Percentiles rank a stretch among this genome's conserved stretches.
These are phyloP conservation scores for Coccomyxa subellipsoidea DNA, from an alignment of 163 green algal species.

Conservation along the genomic window DNA sequence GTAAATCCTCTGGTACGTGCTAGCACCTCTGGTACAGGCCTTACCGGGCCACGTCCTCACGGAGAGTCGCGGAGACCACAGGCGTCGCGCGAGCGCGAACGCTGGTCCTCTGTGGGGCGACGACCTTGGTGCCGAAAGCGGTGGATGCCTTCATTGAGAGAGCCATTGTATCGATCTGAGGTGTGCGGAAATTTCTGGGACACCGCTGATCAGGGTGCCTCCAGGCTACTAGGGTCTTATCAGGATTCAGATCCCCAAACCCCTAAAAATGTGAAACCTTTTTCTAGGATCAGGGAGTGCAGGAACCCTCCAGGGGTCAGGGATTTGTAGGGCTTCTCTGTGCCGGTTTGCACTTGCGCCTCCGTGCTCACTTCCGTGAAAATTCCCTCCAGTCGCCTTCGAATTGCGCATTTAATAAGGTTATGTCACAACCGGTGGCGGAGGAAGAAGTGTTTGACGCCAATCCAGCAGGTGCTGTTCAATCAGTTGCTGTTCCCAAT, in stretches of 20 bases:
- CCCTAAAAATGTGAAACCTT: no score
- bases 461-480: neutral
- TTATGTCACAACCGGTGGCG: neutral
- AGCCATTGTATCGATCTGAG: constrained; percentile 4
- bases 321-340: no score
- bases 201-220: neutral
- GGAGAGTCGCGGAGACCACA: neutral
- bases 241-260: neutral
- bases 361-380: neutral
- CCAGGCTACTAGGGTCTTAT: neutral
- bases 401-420: neutral
- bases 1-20: neutral
- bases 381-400: neutral
- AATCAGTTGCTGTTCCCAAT: neutral
- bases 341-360: no score
- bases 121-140: neutral
- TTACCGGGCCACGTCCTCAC: constrained; percentile 15
- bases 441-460: neutral
- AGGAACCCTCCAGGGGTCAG: no score
- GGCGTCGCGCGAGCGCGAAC: neutral
- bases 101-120: neutral
- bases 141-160: constrained; percentile 10
- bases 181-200: neutral
- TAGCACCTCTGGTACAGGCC: neutral
- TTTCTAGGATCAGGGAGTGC: no score